Evolutionary conservation across 345 rosid species (phyloP).

Genomic region (Melaleuca alternifolia): DNA sequence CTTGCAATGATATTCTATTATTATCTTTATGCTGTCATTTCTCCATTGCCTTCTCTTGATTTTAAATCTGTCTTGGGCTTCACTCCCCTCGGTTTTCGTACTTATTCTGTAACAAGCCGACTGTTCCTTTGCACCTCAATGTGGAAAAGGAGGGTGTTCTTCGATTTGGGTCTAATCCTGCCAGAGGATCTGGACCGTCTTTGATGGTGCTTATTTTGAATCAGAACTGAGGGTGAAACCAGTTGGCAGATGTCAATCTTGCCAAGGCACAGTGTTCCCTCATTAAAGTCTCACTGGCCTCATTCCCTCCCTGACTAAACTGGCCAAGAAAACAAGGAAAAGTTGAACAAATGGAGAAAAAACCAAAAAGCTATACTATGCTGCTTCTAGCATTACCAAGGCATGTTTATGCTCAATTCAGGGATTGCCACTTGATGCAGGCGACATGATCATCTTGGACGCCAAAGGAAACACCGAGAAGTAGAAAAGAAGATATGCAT

Average conservation of each 20-base stretch:
- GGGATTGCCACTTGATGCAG: slow-evolving; percentile 20
- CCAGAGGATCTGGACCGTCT: not conserved
- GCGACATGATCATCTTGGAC: slow-evolving; percentile 27
- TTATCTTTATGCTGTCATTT: not conserved
- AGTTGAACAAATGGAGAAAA: not conserved
- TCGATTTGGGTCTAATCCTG: not conserved
- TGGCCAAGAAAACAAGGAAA: not conserved
- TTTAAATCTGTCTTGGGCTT: not conserved
- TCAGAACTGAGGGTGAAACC: not conserved
- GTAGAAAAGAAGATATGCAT: slow-evolving; percentile 34
- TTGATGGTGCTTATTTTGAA: not conserved
- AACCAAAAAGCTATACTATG: not conserved
- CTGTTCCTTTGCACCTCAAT: not conserved
- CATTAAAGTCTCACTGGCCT: not conserved
- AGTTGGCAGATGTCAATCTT: not conserved
- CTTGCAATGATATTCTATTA: not conserved
- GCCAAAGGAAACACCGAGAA: slow-evolving; percentile 37
- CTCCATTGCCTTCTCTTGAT: not conserved
- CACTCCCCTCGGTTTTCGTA: not conserved
- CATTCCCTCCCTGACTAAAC: not conserved
- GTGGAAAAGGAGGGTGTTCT: not conserved
- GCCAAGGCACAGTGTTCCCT: not conserved
- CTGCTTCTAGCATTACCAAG: not conserved
- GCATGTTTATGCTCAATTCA: not conserved
- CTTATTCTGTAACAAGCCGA: not conserved